Base-by-base conservation (phyloP, 305 asterid species). In the Nicotiana rustica region DNA sequence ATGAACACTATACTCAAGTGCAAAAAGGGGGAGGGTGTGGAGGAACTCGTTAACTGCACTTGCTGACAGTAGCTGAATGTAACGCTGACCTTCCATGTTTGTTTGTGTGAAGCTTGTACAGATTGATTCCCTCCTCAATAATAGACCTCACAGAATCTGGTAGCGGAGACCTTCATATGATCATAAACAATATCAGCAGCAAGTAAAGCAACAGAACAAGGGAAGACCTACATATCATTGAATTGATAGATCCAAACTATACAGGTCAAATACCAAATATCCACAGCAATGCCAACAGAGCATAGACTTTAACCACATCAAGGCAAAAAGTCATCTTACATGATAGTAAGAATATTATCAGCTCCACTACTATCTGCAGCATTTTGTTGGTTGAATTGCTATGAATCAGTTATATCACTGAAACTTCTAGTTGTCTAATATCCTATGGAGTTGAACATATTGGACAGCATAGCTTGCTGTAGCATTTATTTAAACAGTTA, bases 71-170 rank as follows among this genome's bases (percentile, higher is more conserved):
- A 69, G 49, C 56, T 69, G 55, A 78, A 61, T 33, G 52, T 18
- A 78, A 73, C 29, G 84, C 88, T 64, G 67, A 94, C 98, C 97
- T 94, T 86, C 98, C 95, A 83, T 94, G 94, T 77, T 87, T 90
- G 79, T 68, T 84, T 33, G 86, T 83, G 86, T 96, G 99, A 82
- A 93, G 97, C 83, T 90, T 86, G 93, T 89, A 94, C 25, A 96
- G 89, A 86, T 84, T 86, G 80, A 96, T 86, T 82, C 98, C 99
- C 88, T 96, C 99, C 89, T 94, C 96, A 85, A 96, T 77, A 84
- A 80, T 84, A 87, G 96, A 89, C 79, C 82, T 89, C 89, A 96
- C 91, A 70, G 86, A 56, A 82, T 91, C 97, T 82, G 96, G 98
- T 82, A 96, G 84, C 82, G 97, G 95, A 73, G 95, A 82, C 89